phyloP scores from a whole-genome alignment of 306 rosid genomes.

The Corylus avellana region DNA sequence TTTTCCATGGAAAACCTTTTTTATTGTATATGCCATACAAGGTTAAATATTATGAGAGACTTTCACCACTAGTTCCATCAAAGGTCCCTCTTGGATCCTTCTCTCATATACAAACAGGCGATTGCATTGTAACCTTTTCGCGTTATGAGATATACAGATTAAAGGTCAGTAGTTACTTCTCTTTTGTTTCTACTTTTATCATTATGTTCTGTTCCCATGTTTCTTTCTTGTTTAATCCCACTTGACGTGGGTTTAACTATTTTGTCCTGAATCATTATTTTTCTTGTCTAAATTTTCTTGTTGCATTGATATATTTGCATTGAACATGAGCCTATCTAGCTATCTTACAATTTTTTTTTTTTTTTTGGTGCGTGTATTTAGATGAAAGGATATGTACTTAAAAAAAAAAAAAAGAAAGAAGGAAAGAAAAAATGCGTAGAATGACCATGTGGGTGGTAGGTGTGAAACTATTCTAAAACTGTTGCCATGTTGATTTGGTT shows the following conservation, averaged over 20 bases:
- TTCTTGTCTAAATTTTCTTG: conserved; percentile 1
- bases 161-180: conserved; percentile 55
- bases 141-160: conserved; percentile 60
- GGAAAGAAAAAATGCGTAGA: neutral
- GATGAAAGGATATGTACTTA: neutral
- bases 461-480: neutral
- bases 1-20: conserved; percentile 14
- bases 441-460: neutral
- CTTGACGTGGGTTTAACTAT: neutral
- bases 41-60: conserved; percentile 78
- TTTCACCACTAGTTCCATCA: conserved; percentile 82
- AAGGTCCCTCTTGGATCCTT: conserved; percentile 74
- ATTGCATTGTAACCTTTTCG: conserved; percentile 88
- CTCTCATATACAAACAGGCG: conserved; percentile 72
- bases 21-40: conserved; percentile 31
- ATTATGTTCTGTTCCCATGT: neutral
- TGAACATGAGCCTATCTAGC: neutral
- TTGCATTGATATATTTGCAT: conserved; percentile 3
- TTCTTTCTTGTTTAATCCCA: conserved; percentile 6
- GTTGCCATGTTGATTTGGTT: conserved; percentile 7
- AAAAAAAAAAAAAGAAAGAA: neutral
- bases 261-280: conserved; percentile 10
- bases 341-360: neutral
- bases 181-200: conserved; percentile 3
- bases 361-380: neutral